A percentile compares a stretch with the other conserved stretches of the same genome.
These are phyloP conservation scores for Fusarium citri DNA, from an alignment of 2,329 filamentous ascomycete species.

Conservation along the genomic window DNA sequence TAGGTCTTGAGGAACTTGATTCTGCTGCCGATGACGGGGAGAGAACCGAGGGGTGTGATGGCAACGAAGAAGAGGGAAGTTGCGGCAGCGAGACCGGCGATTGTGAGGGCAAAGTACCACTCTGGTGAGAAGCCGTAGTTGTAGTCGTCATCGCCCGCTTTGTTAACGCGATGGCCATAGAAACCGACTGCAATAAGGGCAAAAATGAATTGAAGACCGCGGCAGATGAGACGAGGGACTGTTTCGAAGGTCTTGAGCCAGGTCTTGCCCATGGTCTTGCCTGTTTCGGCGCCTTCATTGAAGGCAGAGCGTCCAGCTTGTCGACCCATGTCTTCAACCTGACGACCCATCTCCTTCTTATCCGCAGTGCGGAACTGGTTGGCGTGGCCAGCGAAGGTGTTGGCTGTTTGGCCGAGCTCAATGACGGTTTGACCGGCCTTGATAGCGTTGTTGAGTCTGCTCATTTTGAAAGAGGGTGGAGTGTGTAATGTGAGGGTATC, in stretches of 20 bases:
- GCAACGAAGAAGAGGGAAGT: constrained; percentile 61
- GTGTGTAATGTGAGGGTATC: background rate
- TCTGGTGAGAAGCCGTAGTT: constrained; percentile 60
- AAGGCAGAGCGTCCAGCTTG: constrained; percentile 50
- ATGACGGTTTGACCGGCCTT: constrained; percentile 51
- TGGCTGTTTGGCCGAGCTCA: constrained; percentile 48
- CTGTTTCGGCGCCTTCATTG: constrained; percentile 51
- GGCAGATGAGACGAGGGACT: constrained; percentile 64
- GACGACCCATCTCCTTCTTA: constrained; percentile 50
- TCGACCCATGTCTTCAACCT: constrained; percentile 50
- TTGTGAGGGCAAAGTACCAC: constrained; percentile 73
- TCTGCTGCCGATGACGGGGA: constrained; percentile 50
- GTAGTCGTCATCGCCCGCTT: constrained; percentile 51
- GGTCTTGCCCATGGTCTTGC: constrained; percentile 58
- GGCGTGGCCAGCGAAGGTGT: constrained; percentile 45
- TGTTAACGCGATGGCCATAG: constrained; percentile 69
- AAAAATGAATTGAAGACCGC: constrained; percentile 76
- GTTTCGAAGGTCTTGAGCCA: constrained; percentile 60
- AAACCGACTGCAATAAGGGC: constrained; percentile 76
- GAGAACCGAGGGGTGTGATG: constrained; percentile 51
- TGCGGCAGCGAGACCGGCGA: constrained; percentile 65
- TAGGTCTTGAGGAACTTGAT: constrained; percentile 55
- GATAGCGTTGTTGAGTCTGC: constrained; percentile 47
- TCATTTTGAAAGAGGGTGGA: constrained; percentile 41
- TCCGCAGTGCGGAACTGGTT: constrained; percentile 49